A percentile compares a stretch with the other conserved stretches of the same genome.
Conservation (phyloP, 176 grass and related monocot species). For the Typha latifolia region DNA sequence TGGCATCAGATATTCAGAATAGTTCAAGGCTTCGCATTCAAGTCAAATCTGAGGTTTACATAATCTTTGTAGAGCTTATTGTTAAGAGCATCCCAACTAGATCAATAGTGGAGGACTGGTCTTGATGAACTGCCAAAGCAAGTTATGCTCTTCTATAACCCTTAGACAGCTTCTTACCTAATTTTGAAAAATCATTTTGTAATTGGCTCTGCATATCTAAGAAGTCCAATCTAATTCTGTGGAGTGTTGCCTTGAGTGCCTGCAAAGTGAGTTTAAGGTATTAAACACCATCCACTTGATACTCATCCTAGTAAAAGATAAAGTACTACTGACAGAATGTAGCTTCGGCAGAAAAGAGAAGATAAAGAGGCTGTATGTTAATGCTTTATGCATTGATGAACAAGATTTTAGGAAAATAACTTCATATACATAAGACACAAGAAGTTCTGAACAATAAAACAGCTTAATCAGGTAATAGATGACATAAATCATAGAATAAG, state of each 20-base stretch:
- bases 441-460: too few species aligned
- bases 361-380: background rate
- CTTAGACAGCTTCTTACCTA: conserved; percentile 48
- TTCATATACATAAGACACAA: too few species aligned
- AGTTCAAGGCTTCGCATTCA: background rate
- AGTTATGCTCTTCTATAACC: too few species aligned
- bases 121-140: too few species aligned
- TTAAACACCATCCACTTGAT: conserved; percentile 7
- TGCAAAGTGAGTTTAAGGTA: conserved; percentile 32
- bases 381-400: too few species aligned
- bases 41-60: background rate
- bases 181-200: conserved; percentile 44
- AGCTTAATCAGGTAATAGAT: too few species aligned
- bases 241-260: conserved; percentile 55
- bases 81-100: background rate
- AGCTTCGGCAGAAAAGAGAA: background rate
- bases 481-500: too few species aligned
- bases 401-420: too few species aligned
- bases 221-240: conserved; percentile 43
- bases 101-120: too few species aligned
- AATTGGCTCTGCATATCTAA: conserved; percentile 47
- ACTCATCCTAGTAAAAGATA: background rate
- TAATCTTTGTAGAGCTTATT: background rate
- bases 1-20: too few species aligned
- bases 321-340: background rate